Evolutionary conservation across 176 grass and related monocot species (phyloP).

Genomic region (Secale cereale): DNA sequence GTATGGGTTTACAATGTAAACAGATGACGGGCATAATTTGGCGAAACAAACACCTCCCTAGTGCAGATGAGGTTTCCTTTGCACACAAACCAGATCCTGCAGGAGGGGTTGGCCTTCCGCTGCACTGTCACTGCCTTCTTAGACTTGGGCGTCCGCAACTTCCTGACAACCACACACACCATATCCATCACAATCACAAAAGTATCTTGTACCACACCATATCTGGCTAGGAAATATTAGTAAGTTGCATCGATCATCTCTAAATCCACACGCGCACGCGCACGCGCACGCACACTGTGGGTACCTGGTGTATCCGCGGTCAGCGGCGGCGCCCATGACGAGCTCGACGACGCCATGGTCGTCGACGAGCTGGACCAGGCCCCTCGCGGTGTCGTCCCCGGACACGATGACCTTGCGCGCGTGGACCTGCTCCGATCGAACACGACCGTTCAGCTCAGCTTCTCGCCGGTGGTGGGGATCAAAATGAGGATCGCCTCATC

Average conservation of each 20-base stretch:
- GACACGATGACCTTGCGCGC: slow-evolving; percentile 56
- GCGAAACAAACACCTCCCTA: no score
- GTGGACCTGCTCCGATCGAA: slow-evolving; percentile 38
- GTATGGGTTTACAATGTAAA: no score
- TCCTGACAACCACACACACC: not conserved
- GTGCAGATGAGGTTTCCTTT: slow-evolving; percentile 2
- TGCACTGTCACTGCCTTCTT: slow-evolving; percentile 1
- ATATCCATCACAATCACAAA: not conserved
- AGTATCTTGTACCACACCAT: no score
- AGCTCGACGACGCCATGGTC: slow-evolving; percentile 58
- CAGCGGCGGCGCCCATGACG: slow-evolving; percentile 85
- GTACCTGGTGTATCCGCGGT: slow-evolving; percentile 63
- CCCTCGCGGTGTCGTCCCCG: slow-evolving; percentile 33
- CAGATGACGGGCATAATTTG: no score
- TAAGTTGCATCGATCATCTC: no score
- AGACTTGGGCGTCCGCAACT: not conserved
- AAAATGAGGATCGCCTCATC: not conserved
- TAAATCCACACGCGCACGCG: not conserved
- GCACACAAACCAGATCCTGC: not conserved
- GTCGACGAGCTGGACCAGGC: slow-evolving; percentile 58
- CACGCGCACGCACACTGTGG: not conserved
- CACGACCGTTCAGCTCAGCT: not conserved
- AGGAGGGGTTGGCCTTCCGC: not conserved
- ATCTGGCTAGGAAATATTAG: no score
- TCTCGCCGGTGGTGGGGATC: not conserved